Conservation (phyloP, 108 stramenopile species). For the Aurantiochytrium sp. region DNA sequence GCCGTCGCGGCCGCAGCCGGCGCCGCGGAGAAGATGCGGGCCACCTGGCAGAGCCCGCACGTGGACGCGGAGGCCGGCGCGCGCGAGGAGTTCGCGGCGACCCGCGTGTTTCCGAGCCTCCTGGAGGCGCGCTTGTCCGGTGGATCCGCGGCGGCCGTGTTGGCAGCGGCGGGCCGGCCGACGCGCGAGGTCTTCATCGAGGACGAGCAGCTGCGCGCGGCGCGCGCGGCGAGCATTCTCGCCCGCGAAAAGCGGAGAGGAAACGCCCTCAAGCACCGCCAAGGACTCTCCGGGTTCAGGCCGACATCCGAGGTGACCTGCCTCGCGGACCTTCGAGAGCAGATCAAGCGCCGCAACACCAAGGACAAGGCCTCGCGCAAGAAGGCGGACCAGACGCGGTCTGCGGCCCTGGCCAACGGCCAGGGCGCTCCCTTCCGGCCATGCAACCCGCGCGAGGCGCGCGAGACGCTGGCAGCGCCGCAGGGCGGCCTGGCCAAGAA, state of each 20-base stretch:
- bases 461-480: neutral
- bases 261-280: neutral
- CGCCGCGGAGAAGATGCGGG: too few species aligned
- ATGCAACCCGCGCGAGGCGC: neutral
- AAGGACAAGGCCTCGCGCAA: neutral
- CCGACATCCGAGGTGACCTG: neutral
- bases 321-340: neutral
- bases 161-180: too few species aligned
- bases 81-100: slow-evolving; percentile 8
- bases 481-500: neutral
- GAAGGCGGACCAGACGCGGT: neutral
- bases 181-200: neutral
- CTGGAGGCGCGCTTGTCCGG: neutral
- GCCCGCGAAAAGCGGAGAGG: neutral
- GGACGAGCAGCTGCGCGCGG: neutral
- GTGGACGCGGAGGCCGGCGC: neutral
- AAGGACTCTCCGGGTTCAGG: neutral
- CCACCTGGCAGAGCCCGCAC: too few species aligned
- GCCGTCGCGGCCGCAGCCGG: too few species aligned
- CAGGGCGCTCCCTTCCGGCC: neutral
- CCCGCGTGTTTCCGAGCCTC: neutral
- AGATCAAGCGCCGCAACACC: neutral
- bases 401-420: neutral
- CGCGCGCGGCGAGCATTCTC: neutral
- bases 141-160: neutral